Evolutionary conservation across 2,329 filamentous ascomycete genomes (phyloP), one percentile per base, ranked within the genome.

Genomic region (Sarocladiaceae sp.): DNA sequence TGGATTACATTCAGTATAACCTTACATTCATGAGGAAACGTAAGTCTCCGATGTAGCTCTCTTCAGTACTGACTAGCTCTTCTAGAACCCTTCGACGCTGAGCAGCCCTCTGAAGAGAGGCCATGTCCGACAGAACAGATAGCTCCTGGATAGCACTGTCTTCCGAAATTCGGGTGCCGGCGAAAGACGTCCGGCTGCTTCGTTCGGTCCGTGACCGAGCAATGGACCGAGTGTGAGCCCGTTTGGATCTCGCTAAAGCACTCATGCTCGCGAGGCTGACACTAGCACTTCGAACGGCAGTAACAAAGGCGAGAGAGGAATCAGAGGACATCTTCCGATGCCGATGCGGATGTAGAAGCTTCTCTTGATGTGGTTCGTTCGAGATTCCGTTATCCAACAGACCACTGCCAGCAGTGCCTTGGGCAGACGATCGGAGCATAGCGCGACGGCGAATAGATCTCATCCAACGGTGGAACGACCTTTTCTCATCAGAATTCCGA

Each of bases 31-130:
- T 87, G 54, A 97, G 74, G 58, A 94, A 90, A 60, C 90, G 90
- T 53, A 97, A 70, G 61, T 96, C 93, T 15, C 86, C 83, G 60
- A 97, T 85, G 65, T 97, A 97, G 61, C 86, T 83, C 64, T 94
- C 88, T 67, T 97, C 94, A 0, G 92, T 96, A 53, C 73, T 80
- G 55, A 97, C 83, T 49, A 97, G 74, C 69, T 97, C 94, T 63
- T 94, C 88, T 31, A 97, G 70, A 35, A 96, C 84, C 56, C 86
- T 84, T 13, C 90, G 83, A 55, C 94, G 82, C 61, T 91, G 87
- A 18, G 88, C 69, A 2, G 90, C 82, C 51, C 92, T 82, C 58
- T 84, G 80, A 37, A 80, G 79, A n/a, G 87, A 84, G 26, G 78
- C 83, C 53, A 86, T 79, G 58, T 96, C 90, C 11, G 84, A 57